Base-by-base conservation (phyloP, 2,329 filamentous ascomycete species). In the Cladophialophora carrionii region DNA sequence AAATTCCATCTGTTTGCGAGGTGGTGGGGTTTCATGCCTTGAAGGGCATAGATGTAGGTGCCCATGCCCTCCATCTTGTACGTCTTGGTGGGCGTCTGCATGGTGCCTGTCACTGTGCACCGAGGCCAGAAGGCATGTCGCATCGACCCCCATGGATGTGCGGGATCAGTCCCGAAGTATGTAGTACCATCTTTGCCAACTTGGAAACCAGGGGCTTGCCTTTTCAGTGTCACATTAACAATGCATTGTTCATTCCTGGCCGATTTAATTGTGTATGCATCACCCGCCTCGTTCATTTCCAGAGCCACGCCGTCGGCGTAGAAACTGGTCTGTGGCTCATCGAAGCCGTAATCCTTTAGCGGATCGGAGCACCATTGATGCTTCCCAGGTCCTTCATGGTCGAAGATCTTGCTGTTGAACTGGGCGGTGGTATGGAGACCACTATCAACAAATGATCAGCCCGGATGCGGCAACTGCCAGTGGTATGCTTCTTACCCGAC, bases 1-100 rank as follows among this genome's bases (percentile, higher is more conserved):
- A 97, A 99, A 79, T 95, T 96, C 95, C 95, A 99, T 69, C 86
- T 87, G 32, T 90, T 88, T 67, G 94, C 87, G 86, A 92, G 90
- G 76, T 99, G 96, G 78, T 99, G 95, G 48, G 95, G 95, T 85
- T 99, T 99, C 94, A 98, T 98, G 76, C 93, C 95, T 81, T 98
- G 95, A 57, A 98, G 81, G 48, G 92, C 93, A 77, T 95, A 90
- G 71, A 89, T 84, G 79, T 92, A 94, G 73, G 96, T 82, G 34
- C 88, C 92, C 68, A 83, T 86, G 63, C 94, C 94, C 74, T 87
- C 89, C 77, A 96, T 88, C 76, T 96, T 89, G 68, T 96, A 83
- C 43, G 90, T 87, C 55, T 92, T 91, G 37, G 91, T 87, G 73
- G 90, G 85, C 66, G 92, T 96, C 69, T 90, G 87, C 76, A 98